Percentiles rank a stretch among this genome's conserved stretches.
Conservation (phyloP, 2,329 filamentous ascomycete genomes). For the Coniochaeta hoffmannii region DNA sequence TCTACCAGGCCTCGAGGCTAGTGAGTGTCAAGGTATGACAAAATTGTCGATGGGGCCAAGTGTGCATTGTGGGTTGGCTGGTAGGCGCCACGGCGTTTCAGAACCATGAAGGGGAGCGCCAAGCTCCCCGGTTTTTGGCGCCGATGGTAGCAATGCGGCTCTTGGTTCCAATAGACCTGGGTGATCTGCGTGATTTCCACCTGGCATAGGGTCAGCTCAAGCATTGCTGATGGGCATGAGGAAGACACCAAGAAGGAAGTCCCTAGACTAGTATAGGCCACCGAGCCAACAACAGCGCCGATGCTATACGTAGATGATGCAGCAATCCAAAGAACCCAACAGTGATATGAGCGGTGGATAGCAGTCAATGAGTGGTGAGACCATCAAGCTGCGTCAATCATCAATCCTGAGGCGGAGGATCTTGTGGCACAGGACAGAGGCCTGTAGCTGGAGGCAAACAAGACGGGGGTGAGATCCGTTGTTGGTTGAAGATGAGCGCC, state of each 20-base stretch:
- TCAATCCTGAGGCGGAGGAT: no score
- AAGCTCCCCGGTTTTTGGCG: not conserved
- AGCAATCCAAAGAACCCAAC: no score
- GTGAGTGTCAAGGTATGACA: conserved; percentile 5
- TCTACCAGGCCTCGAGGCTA: conserved; percentile 1
- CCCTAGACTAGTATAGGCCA: no score
- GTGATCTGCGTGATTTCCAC: not conserved
- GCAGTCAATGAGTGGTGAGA: no score
- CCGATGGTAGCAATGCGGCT: not conserved
- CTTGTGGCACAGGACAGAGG: not conserved
- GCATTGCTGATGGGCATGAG: no score
- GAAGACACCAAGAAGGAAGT: no score
- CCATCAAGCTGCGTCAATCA: no score
- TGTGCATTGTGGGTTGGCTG: not conserved
- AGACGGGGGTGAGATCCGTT: not conserved
- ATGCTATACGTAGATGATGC: no score
- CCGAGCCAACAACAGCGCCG: no score
- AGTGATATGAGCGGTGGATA: no score
- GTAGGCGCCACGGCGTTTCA: no score
- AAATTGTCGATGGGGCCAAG: not conserved
- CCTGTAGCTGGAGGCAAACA: not conserved
- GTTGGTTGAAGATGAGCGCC: not conserved
- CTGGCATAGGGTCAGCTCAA: no score
- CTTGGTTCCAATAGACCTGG: not conserved
- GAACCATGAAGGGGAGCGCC: conserved; percentile 2